Evolutionary conservation across 495 filamentous ascomycete species (phyloP).

Genomic region (Hypoxylon cercidicola): DNA sequence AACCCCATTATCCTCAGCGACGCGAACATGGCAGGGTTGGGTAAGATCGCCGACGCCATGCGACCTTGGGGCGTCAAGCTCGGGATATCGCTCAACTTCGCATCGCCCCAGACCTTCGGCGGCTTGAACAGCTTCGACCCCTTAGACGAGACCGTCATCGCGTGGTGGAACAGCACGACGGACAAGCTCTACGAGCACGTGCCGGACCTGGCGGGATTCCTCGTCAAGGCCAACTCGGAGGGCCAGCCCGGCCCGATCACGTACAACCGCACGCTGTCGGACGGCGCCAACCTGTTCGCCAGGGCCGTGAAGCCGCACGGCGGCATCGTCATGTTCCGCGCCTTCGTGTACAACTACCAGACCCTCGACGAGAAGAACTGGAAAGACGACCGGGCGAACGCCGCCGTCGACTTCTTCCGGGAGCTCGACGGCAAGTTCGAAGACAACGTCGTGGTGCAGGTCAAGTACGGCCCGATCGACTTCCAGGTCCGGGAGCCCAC

Average conservation of each 20-base stretch:
- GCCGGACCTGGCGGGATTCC: constrained; percentile 74
- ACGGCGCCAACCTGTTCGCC: constrained; percentile 78
- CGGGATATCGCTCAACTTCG: constrained; percentile 75
- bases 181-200: constrained; percentile 67
- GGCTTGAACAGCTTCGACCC: constrained; percentile 72
- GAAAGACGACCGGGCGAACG: constrained; percentile 75
- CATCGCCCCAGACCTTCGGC: constrained; percentile 67
- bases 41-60: constrained; percentile 69
- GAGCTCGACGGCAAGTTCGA: constrained; percentile 72
- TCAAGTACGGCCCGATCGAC: constrained; percentile 80
- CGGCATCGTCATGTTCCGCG: constrained; percentile 77
- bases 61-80: constrained; percentile 74
- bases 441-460: constrained; percentile 76
- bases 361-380: constrained; percentile 65
- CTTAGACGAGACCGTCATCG: constrained; percentile 65
- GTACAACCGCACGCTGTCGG: constrained; percentile 74
- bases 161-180: constrained; percentile 70
- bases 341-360: constrained; percentile 74
- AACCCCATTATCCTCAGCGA: constrained; percentile 65
- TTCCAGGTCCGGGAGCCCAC: constrained; percentile 78
- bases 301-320: constrained; percentile 67
- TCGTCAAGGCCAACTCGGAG: constrained; percentile 80
- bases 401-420: constrained; percentile 74
- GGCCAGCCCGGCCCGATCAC: constrained; percentile 75
- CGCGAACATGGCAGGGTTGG: constrained; percentile 69